Conservation (phyloP, 768 basidiomycete genomes). For the Saitozyma sp. region DNA sequence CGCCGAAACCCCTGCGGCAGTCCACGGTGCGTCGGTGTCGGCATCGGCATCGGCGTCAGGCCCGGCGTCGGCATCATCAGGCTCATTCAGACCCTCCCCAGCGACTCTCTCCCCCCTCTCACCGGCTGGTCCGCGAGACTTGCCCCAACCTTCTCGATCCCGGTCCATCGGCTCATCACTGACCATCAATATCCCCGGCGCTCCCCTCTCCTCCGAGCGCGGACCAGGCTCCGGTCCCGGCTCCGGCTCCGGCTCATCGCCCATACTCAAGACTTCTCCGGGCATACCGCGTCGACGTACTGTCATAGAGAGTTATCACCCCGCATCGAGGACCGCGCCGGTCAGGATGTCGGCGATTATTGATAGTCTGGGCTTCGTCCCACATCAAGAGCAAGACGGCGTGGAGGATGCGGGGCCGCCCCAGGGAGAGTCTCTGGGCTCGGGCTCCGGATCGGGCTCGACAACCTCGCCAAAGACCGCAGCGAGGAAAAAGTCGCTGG, state of each 20-base stretch:
- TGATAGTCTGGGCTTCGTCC: not conserved
- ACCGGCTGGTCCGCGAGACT: not conserved
- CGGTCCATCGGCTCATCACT: constrained; percentile 17
- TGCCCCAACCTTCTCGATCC: not conserved
- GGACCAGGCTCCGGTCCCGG: constrained; percentile 2
- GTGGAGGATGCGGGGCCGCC: not conserved
- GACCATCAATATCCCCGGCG: constrained; percentile 25
- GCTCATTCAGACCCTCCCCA: not conserved
- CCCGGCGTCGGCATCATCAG: not conserved
- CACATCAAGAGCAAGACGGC: not conserved
- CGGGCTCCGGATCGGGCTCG: not conserved
- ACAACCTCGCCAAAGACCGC: not conserved
- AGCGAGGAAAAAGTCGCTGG: not conserved
- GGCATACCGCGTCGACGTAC: constrained; percentile 18
- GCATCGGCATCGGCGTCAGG: not conserved
- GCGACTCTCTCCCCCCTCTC: constrained; percentile 12
- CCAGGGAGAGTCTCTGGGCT: not conserved
- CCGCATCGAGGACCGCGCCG: not conserved
- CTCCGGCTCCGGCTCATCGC: constrained; percentile 11
- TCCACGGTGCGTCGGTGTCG: not conserved
- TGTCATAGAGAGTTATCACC: not conserved
- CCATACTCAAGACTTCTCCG: constrained; percentile 25
- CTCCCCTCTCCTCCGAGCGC: constrained; percentile 2
- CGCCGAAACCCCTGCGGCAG: not conserved
- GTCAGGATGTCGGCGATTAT: constrained; percentile 5